Base-by-base conservation (phyloP, 805 yeast species). In the Candida caryicola region DNA sequence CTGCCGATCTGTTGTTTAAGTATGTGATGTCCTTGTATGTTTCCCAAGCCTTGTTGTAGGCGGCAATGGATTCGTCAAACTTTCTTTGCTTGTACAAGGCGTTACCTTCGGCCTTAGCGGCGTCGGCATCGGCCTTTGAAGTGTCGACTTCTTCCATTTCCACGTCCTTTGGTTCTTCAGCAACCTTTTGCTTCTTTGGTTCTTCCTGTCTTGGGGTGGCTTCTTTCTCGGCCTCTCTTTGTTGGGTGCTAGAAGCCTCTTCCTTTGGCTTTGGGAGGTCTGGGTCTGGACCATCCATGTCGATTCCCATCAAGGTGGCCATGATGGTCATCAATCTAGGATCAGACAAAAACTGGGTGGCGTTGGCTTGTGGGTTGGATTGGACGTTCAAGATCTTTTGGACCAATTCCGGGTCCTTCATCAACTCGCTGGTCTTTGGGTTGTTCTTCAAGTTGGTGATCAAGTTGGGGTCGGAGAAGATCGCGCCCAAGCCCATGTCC, bases 1-100 rank as follows among this genome's bases (percentile, higher is more conserved):
- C 99, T 40, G 99, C 98, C 28, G 99, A 93, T 55, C 95, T 81
- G 74, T 93, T 93, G 73, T 95, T 93, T 60, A 93, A 74, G 60
- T 85, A 93, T 1, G 98, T 91, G 55, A 91, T 87, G 59, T 93
- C 98, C 56, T 81, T 76, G 66, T 72, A 65, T 15, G 80, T 60
- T 23, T 81, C 84, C 85, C 88, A 93, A 2, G 99, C 99, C 57
- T 81, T 76, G 58, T 85, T 72, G 68, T 93, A 93, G 45, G 79
- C 71, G 40, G 69, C 87, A 59, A 93, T 91, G 31, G 99, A 99
- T 55, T 84, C 95, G 57, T 88, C 96, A 50, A 93, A 93, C 55
- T 89, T 73, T 60, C 84, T 85, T 49, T 81, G 71, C 66, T 93
- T 93, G 75, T 93, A 93, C 33, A 85, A 70, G 34, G 75, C 71